Conservation (phyloP, 495 filamentous ascomycete genomes). For the Tetracladium setigerum region DNA sequence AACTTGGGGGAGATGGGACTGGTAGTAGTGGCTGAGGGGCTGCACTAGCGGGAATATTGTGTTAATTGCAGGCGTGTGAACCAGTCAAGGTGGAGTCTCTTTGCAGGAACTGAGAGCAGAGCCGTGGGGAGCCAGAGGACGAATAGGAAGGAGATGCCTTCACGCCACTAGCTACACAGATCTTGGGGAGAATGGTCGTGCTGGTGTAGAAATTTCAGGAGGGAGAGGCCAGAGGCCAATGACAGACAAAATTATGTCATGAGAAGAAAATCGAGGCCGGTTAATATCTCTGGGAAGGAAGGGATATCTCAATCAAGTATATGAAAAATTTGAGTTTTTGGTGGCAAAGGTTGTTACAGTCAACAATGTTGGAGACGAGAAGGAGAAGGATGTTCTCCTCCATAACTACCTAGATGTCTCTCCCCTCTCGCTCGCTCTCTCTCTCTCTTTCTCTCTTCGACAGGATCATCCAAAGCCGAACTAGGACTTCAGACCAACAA, state of each 20-base stretch:
- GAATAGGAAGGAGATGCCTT: conserved; percentile 16
- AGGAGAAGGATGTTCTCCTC: too few species aligned
- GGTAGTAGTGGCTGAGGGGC: conserved; percentile 9
- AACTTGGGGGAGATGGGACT: conserved; percentile 9
- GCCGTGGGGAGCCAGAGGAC: conserved; percentile 11
- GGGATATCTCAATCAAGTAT: background rate
- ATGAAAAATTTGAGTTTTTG: background rate
- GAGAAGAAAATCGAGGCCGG: too few species aligned
- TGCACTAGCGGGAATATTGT: conserved; percentile 17
- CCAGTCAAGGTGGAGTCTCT: conserved; percentile 13
- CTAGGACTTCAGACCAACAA: conserved; percentile 10
- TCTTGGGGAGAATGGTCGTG: conserved; percentile 1
- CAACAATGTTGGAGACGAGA: conserved; percentile 16
- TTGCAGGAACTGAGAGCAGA: conserved; percentile 13
- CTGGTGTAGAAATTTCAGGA: conserved; percentile 7
- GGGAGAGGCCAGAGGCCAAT: background rate
- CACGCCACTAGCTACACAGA: conserved; percentile 18
- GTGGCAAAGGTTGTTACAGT: conserved; percentile 7
- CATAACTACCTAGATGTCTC: too few species aligned
- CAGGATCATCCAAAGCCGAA: background rate
- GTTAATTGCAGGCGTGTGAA: conserved; percentile 21
- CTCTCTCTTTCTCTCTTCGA: too few species aligned
- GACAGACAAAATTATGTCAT: too few species aligned
- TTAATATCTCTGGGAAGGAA: background rate
- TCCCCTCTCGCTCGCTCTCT: too few species aligned